Evolutionary conservation across 73 alveolate species (phyloP).

Genomic region (Uronychia setigera): DNA sequence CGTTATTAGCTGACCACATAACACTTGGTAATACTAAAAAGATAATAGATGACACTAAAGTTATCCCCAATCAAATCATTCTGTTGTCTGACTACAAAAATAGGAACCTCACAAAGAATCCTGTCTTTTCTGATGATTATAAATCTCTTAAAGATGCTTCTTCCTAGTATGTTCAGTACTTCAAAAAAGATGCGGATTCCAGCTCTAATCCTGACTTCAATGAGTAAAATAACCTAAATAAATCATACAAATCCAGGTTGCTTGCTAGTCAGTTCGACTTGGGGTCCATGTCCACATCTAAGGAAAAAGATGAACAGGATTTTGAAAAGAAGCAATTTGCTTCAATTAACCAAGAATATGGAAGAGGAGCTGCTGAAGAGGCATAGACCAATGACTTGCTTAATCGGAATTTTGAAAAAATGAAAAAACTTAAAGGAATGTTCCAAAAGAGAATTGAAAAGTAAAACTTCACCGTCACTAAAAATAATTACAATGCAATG

Average conservation of each 20-base stretch:
- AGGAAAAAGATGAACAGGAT: not conserved
- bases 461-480: no score
- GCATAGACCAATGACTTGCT: no score
- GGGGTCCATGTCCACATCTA: not conserved
- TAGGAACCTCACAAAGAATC: not conserved
- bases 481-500: no score
- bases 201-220: not conserved
- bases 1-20: not conserved
- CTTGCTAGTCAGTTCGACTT: not conserved
- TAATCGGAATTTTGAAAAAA: no score
- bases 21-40: not conserved
- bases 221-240: not conserved
- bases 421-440: no score
- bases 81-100: not conserved
- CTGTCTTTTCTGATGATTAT: not conserved
- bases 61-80: not conserved
- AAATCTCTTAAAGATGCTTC: not conserved
- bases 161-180: not conserved
- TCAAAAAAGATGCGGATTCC: not conserved
- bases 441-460: no score
- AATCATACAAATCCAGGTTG: not conserved
- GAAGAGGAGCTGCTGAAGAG: no score
- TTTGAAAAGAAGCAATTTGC: not conserved
- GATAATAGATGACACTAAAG: not conserved
- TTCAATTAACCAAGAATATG: not conserved